Evolutionary conservation across 2,329 filamentous ascomycete species (phyloP).

Genomic region (Graphiopsis chlorocephala): DNA sequence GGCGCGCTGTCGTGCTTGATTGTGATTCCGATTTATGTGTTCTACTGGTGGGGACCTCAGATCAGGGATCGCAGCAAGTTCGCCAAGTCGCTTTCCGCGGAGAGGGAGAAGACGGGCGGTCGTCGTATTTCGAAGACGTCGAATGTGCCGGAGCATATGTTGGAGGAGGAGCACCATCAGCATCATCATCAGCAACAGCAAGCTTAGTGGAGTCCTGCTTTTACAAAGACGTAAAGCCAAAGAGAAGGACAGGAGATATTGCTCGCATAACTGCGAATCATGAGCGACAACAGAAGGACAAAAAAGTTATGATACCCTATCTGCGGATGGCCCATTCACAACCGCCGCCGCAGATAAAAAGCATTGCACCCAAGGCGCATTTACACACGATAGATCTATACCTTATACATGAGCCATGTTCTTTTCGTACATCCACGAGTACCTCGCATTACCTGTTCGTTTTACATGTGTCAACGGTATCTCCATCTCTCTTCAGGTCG

Average conservation of each 20-base stretch:
- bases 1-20: conserved; percentile 50
- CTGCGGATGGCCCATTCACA: not conserved
- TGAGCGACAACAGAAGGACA: too few species aligned
- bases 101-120: conserved; percentile 28
- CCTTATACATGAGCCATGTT: not conserved
- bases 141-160: not conserved
- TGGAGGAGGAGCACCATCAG: not conserved
- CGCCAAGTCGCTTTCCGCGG: conserved; percentile 42
- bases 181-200: not conserved
- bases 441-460: too few species aligned
- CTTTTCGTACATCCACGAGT: not conserved
- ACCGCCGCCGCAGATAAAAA: not conserved
- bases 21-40: conserved; percentile 51
- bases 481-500: too few species aligned
- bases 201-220: not conserved
- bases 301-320: conserved; percentile 10
- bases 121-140: conserved; percentile 13
- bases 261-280: not conserved
- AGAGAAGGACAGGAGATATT: not conserved
- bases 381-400: not conserved
- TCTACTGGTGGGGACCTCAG: conserved; percentile 52
- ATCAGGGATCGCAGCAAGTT: conserved; percentile 51
- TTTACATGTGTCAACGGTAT: not conserved
- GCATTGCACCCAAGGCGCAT: not conserved
- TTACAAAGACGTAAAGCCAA: not conserved